These are phyloP conservation scores for Rhynchospora pubera DNA, from an alignment of 176 grass and related monocot species.

Conservation along the genomic window DNA sequence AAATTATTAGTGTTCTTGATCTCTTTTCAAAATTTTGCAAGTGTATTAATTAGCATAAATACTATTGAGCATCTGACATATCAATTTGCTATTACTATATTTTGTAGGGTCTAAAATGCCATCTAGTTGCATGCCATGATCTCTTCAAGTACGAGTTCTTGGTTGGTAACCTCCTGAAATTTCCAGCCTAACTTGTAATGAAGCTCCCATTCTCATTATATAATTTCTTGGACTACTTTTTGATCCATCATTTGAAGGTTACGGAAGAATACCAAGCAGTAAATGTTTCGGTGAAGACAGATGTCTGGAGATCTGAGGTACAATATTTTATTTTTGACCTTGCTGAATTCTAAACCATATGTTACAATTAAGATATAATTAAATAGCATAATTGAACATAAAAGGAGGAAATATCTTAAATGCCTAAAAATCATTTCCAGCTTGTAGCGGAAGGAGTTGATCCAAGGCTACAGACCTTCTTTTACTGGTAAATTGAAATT, in stretches of 20 bases:
- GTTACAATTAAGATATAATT: too few relatives aligned
- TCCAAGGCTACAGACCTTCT: slow-evolving; percentile 96
- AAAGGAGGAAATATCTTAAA: not conserved
- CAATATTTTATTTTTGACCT: not conserved
- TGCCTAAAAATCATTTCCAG: slow-evolving; percentile 40
- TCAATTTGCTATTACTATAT: slow-evolving; percentile 4
- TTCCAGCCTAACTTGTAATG: slow-evolving; percentile 18
- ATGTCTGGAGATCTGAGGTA: slow-evolving; percentile 79
- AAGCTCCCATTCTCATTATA: not conserved
- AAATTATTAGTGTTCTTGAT: slow-evolving; percentile 3
- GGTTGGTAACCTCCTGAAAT: slow-evolving; percentile 74
- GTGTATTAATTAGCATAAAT: not conserved
- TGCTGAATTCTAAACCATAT: not conserved
- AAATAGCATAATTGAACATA: not conserved
- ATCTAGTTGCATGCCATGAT: slow-evolving; percentile 85
- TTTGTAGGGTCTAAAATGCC: slow-evolving; percentile 69
- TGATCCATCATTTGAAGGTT: slow-evolving; percentile 44
- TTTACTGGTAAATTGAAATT: slow-evolving; percentile 47
- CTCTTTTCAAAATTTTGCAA: not conserved
- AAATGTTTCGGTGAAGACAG: slow-evolving; percentile 76
- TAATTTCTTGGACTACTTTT: slow-evolving; percentile 22
- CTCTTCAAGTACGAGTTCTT: slow-evolving; percentile 94
- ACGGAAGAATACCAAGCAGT: slow-evolving; percentile 80
- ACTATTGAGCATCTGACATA: not conserved
- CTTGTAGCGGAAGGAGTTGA: slow-evolving; percentile 64